A percentile compares a stretch with the other conserved stretches of the same genome.
Conservation (phyloP, 2,329 filamentous ascomycete genomes). For the Daldinia sp. region DNA sequence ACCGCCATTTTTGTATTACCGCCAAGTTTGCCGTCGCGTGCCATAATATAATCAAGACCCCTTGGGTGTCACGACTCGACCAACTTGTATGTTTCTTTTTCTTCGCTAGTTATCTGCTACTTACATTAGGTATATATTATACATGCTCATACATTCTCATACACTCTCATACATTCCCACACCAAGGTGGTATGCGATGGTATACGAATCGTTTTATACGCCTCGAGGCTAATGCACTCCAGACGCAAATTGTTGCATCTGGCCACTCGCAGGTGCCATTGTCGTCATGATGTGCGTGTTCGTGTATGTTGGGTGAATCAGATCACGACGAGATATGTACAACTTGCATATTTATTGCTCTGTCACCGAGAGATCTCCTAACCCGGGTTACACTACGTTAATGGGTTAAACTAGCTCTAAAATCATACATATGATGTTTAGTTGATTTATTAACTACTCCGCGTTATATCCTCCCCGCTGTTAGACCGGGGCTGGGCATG, state of each 20-base stretch:
- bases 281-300: constrained; percentile 28
- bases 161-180: background rate
- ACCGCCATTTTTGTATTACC: constrained; percentile 17
- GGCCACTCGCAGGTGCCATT: constrained; percentile 27
- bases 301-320: constrained; percentile 29
- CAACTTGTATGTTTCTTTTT: constrained; percentile 15
- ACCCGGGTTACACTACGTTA: constrained; percentile 1
- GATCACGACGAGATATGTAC: constrained; percentile 24
- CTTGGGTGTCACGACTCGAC: background rate
- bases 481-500: constrained; percentile 2
- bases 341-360: constrained; percentile 13
- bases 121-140: too few species aligned
- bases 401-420: constrained; percentile 5
- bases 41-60: constrained; percentile 20
- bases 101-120: constrained; percentile 17
- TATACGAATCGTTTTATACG: constrained; percentile 25
- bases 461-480: constrained; percentile 16
- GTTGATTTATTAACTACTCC: constrained; percentile 1
- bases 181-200: background rate
- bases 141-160: background rate
- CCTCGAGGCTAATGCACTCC: constrained; percentile 33
- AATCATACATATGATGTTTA: background rate
- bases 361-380: constrained; percentile 34
- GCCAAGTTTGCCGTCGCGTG: constrained; percentile 15
- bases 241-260: constrained; percentile 33